These are phyloP conservation scores for Narthecium ossifragum DNA, from an alignment of 106 monocot species.

Conservation along the genomic window DNA sequence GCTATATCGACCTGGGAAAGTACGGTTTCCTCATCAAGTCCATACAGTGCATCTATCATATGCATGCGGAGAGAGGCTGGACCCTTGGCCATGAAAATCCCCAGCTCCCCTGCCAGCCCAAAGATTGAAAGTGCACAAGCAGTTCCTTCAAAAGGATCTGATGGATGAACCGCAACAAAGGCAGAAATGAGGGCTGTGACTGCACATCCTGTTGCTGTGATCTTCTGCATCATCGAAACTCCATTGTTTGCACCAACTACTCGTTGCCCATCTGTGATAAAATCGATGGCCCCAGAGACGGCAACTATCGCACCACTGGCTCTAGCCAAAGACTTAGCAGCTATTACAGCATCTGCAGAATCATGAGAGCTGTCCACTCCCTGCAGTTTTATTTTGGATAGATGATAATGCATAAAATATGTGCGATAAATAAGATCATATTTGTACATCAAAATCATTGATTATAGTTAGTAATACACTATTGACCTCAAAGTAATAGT, in stretches of 20 bases:
- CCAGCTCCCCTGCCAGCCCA: slow-evolving; percentile 69
- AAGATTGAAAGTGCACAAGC: slow-evolving; percentile 71
- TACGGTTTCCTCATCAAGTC: slow-evolving; percentile 44
- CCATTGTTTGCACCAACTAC: slow-evolving; percentile 49
- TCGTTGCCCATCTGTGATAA: slow-evolving; percentile 41
- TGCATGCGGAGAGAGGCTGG: slow-evolving; percentile 71
- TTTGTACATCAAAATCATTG: too few relatives aligned
- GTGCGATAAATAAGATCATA: too few relatives aligned
- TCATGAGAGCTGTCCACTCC: slow-evolving; percentile 81
- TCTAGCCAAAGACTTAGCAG: slow-evolving; percentile 46
- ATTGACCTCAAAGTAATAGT: too few relatives aligned
- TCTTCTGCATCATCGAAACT: slow-evolving; percentile 80
- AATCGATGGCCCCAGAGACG: slow-evolving; percentile 56
- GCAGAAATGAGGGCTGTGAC: slow-evolving; percentile 80
- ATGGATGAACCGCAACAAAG: slow-evolving; percentile 64
- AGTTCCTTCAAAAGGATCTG: slow-evolving; percentile 45
- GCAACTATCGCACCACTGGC: slow-evolving; percentile 44
- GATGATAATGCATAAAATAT: too few relatives aligned
- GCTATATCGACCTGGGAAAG: slow-evolving; percentile 39
- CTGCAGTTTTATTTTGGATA: slow-evolving; percentile 29
- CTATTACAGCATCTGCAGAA: slow-evolving; percentile 46
- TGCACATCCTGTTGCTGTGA: slow-evolving; percentile 78
- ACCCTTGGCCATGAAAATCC: slow-evolving; percentile 49
- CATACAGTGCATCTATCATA: slow-evolving; percentile 65
- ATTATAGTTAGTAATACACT: too few relatives aligned